These are phyloP conservation scores for Leptographium radiaticola DNA, from an alignment of 2,329 filamentous ascomycete genomes.

Conservation along the genomic window DNA sequence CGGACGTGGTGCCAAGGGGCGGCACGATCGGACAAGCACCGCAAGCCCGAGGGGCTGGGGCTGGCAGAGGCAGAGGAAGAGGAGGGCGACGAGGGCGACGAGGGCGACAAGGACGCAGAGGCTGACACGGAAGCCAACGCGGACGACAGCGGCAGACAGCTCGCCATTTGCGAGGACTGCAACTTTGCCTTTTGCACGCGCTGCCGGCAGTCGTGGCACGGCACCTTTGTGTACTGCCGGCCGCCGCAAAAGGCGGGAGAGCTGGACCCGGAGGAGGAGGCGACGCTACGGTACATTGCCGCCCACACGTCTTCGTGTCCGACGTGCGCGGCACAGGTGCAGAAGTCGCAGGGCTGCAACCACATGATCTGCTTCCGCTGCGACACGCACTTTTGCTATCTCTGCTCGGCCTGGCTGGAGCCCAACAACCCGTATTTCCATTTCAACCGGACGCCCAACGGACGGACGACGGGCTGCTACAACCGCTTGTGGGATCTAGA, in stretches of 20 bases:
- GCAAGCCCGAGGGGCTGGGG: constrained; percentile 36
- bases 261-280: constrained; percentile 36
- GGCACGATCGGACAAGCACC: constrained; percentile 61
- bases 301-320: constrained; percentile 79
- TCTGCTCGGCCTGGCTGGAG: constrained; percentile 79
- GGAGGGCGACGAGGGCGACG: constrained; percentile 4
- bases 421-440: constrained; percentile 75
- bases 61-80: constrained; percentile 13
- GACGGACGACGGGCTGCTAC: constrained; percentile 53
- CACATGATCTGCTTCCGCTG: constrained; percentile 93
- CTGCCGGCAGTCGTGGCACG: constrained; percentile 75
- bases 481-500: constrained; percentile 85
- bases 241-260: constrained; percentile 47
- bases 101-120: constrained; percentile 5
- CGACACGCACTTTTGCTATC: constrained; percentile 86
- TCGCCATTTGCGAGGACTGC: constrained; percentile 83
- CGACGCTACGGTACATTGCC: constrained; percentile 67
- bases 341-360: constrained; percentile 91
- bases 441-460: constrained; percentile 55
- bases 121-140: constrained; percentile 3
- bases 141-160: constrained; percentile 26
- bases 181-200: constrained; percentile 72
- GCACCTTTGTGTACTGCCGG: constrained; percentile 60
- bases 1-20: constrained; percentile 86
- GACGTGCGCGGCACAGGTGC: constrained; percentile 69